Percentiles rank a stretch among this genome's conserved stretches.
These are phyloP conservation scores for Pulveroboletus sp. DNA, from an alignment of 1,284 basidiomycete species.

Conservation along the genomic window DNA sequence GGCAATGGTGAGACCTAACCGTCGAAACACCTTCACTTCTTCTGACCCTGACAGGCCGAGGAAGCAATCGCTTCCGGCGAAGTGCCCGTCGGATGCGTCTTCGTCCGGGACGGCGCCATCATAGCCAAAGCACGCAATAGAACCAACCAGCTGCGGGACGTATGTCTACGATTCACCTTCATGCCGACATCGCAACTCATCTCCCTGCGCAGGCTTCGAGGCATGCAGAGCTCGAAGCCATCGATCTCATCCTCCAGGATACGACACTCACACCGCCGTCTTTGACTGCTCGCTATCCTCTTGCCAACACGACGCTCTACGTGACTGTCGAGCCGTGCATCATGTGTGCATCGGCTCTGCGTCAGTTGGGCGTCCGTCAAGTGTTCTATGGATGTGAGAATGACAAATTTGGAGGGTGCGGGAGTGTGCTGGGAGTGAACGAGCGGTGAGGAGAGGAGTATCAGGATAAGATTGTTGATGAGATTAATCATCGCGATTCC, in stretches of 20 bases:
- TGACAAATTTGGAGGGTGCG: slow-evolving; percentile 97
- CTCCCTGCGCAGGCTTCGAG: slow-evolving; percentile 77
- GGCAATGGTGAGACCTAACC: slow-evolving; percentile 45
- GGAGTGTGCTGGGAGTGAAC: slow-evolving; percentile 91
- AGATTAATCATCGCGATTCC: slow-evolving; percentile 9
- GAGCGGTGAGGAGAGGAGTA: slow-evolving; percentile 51
- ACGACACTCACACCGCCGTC: slow-evolving; percentile 53
- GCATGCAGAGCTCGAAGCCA: slow-evolving; percentile 97
- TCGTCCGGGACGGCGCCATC: slow-evolving; percentile 75
- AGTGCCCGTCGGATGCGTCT: slow-evolving; percentile 97
- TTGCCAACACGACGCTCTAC: slow-evolving; percentile 85
- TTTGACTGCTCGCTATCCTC: slow-evolving; percentile 52
- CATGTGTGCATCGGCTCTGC: slow-evolving; percentile 96
- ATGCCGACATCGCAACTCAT: neutral
- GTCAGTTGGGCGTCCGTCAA: slow-evolving; percentile 89
- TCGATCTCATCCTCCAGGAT: slow-evolving; percentile 83
- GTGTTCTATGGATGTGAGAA: slow-evolving; percentile 96
- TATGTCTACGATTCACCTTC: slow-evolving; percentile 39
- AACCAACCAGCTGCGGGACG: slow-evolving; percentile 93
- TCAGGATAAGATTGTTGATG: slow-evolving; percentile 5
- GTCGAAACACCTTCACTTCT: neutral
- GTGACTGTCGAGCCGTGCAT: slow-evolving; percentile 99
- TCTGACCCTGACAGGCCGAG: slow-evolving; percentile 54
- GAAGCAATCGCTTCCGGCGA: slow-evolving; percentile 87
- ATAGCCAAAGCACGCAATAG: slow-evolving; percentile 90